Conservation (phyloP, 192 early-diverging fungal genomes). For the Linnemannia hyalina region DNA sequence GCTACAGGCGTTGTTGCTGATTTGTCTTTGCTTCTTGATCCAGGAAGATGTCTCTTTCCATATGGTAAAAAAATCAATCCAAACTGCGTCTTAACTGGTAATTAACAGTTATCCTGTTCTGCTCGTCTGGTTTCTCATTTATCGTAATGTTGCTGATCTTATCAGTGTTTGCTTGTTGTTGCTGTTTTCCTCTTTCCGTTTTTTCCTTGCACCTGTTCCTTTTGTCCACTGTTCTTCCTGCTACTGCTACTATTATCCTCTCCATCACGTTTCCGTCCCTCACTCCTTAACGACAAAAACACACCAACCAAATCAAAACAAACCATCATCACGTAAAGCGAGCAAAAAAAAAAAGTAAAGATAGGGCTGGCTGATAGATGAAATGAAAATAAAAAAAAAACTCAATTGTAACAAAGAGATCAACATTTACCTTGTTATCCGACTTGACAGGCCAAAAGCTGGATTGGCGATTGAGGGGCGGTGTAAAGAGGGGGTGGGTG, state of each 20-base stretch:
- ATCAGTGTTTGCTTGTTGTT: background rate
- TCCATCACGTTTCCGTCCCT: too few relatives aligned
- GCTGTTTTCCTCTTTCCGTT: background rate
- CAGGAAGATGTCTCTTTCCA: background rate
- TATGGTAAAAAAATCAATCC: background rate
- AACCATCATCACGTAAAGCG: too few relatives aligned
- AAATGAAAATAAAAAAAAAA: background rate
- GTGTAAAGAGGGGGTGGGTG: background rate
- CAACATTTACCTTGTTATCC: constrained; percentile 44
- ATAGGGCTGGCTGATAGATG: background rate
- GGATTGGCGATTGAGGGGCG: background rate
- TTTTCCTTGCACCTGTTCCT: too few relatives aligned
- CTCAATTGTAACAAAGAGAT: background rate
- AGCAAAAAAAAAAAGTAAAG: background rate
- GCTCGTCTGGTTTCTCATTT: background rate
- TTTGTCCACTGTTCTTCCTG: too few relatives aligned
- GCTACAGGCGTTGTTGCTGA: background rate
- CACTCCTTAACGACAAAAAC: too few relatives aligned
- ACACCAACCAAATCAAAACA: too few relatives aligned
- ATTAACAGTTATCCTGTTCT: background rate
- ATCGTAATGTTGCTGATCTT: background rate
- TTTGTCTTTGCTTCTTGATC: background rate
- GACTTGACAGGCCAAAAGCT: constrained; percentile 58
- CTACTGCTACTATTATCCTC: too few relatives aligned
- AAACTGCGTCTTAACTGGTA: background rate